Evolutionary conservation across 1,284 basidiomycete genomes (phyloP).

Genomic region (Puccinia polysora): DNA sequence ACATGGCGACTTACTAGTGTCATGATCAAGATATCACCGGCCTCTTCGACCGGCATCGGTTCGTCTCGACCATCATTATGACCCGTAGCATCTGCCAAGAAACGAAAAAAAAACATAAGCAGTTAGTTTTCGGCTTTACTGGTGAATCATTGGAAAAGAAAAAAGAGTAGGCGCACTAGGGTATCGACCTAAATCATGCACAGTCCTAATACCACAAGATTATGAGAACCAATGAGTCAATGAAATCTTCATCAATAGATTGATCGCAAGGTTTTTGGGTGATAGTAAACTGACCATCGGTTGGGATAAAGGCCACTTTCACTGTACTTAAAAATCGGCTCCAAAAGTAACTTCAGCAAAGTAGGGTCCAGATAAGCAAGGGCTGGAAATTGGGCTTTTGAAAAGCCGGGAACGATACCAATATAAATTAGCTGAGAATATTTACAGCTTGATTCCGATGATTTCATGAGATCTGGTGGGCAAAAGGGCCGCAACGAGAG

Average conservation of each 20-base stretch:
- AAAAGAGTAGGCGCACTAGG: constrained; percentile 46
- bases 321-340: constrained; percentile 52
- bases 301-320: constrained; percentile 52
- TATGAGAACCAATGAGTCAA: not conserved
- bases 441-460: too few species aligned
- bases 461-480: too few species aligned
- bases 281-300: constrained; percentile 43
- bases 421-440: too few species aligned
- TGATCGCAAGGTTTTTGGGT: too few species aligned
- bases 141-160: not conserved
- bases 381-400: constrained; percentile 50
- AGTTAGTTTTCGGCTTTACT: not conserved
- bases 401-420: not conserved
- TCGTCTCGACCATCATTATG: constrained; percentile 50
- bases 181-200: constrained; percentile 52
- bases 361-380: constrained; percentile 52
- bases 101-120: not conserved
- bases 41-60: constrained; percentile 44
- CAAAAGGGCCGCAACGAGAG: too few species aligned
- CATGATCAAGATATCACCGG: constrained; percentile 44
- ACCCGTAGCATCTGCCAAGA: constrained; percentile 44
- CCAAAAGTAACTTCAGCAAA: constrained; percentile 48
- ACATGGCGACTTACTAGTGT: constrained; percentile 26
- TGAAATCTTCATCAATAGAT: too few species aligned
- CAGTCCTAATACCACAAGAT: constrained; percentile 48